Conservation (phyloP, 352 stramenopile genomes). For the Pythium periplocum region DNA sequence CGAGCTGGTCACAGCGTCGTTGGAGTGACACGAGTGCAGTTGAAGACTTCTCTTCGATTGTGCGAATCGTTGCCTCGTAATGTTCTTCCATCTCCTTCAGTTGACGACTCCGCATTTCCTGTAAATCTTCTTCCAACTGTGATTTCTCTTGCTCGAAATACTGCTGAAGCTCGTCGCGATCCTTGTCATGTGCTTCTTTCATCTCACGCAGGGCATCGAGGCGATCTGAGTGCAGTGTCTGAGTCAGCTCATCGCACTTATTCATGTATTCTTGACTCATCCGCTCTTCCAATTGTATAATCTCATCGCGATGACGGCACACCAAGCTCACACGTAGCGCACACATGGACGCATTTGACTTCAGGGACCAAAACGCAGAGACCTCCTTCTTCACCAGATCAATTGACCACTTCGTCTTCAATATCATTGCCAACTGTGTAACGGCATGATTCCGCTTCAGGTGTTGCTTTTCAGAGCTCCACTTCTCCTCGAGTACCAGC, state of each 20-base stretch:
- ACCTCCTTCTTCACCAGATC: constrained; percentile 19
- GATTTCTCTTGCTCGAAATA: constrained; percentile 56
- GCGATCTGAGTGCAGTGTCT: constrained; percentile 43
- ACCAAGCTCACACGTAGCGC: no score
- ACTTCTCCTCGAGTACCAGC: constrained; percentile 50
- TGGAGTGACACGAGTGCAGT: constrained; percentile 15
- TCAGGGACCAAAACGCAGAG: constrained; percentile 23
- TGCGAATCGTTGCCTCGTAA: constrained; percentile 14
- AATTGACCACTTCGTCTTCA: constrained; percentile 15
- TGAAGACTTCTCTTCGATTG: constrained; percentile 18
- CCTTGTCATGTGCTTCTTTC: constrained; percentile 36
- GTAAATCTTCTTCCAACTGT: constrained; percentile 47
- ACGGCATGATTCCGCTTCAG: constrained; percentile 28
- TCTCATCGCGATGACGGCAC: no score
- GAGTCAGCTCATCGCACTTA: constrained; percentile 56
- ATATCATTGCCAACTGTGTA: constrained; percentile 16
- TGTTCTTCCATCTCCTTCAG: constrained; percentile 27
- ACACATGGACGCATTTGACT: not conserved
- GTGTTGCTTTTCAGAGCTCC: constrained; percentile 21
- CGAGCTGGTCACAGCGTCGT: constrained; percentile 9
- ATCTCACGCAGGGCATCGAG: constrained; percentile 34
- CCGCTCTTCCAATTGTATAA: constrained; percentile 34
- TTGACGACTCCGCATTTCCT: constrained; percentile 18
- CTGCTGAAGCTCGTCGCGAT: constrained; percentile 43
- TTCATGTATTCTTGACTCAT: constrained; percentile 39